Evolutionary conservation across 805 yeast species (phyloP).

Genomic region (Starmera caribaea): DNA sequence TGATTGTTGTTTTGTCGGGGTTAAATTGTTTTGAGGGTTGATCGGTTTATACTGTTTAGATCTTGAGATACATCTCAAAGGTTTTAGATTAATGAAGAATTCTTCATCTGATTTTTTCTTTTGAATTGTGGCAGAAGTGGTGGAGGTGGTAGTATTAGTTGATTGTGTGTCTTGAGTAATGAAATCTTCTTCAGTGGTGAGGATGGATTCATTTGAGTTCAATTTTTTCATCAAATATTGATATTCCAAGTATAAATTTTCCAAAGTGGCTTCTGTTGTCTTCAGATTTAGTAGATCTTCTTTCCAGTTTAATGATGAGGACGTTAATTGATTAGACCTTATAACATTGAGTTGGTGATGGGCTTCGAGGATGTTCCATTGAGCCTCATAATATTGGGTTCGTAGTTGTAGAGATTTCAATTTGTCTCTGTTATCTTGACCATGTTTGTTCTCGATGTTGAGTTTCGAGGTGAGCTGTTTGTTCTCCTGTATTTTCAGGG

Average conservation of each 20-base stretch:
- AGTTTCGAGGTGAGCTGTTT: neutral
- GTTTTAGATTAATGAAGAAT: no score
- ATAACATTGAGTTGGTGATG: conserved; percentile 9
- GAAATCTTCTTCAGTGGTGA: neutral
- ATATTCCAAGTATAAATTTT: conserved; percentile 32
- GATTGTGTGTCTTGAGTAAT: neutral
- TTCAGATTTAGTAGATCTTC: conserved; percentile 32
- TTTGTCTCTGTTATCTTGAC: no score
- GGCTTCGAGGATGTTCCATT: conserved; percentile 17
- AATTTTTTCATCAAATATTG: conserved; percentile 21
- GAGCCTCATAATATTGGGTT: conserved; percentile 22
- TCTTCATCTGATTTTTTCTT: no score
- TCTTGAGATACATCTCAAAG: no score
- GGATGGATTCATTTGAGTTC: conserved; percentile 1
- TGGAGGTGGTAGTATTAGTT: no score
- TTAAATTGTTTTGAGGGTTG: no score
- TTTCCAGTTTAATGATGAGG: conserved; percentile 13
- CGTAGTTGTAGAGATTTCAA: conserved; percentile 19
- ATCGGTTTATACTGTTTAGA: no score
- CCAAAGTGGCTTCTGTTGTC: conserved; percentile 36
- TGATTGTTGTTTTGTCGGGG: no score
- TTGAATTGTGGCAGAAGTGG: no score
- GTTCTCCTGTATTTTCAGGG: neutral
- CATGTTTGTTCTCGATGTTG: no score
- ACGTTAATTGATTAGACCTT: conserved; percentile 7